phyloP scores from a whole-genome alignment of 1,139 yeast species.

The Meyerozyma elateridarum region DNA sequence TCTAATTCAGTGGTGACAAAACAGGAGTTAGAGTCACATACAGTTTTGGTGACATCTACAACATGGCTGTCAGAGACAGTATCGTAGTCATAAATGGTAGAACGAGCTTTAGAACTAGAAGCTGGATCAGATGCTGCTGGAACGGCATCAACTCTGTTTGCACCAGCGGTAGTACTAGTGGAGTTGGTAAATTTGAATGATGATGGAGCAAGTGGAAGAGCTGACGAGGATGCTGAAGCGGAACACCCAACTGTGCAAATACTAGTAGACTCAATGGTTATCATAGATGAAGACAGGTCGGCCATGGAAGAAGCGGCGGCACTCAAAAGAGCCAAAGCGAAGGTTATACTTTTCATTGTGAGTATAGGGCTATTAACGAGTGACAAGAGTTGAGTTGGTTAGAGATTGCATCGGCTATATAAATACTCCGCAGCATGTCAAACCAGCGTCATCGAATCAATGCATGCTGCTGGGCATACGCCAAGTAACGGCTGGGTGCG shows the following conservation, averaged over 20 bases:
- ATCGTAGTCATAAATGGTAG: conserved; percentile 27
- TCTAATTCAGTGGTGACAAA: conserved; percentile 33
- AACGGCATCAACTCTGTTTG: no score
- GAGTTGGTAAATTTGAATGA: background rate
- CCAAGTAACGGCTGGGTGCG: conserved; percentile 3
- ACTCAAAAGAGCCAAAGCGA: conserved; percentile 3
- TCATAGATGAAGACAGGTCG: conserved; percentile 1
- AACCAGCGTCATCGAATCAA: conserved; percentile 4
- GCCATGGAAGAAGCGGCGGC: conserved; percentile 1
- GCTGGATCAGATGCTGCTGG: conserved; percentile 8
- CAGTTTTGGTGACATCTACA: conserved; percentile 28
- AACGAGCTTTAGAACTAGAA: conserved; percentile 13
- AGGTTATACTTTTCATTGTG: no score
- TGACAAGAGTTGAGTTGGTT: no score
- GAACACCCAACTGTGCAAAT: conserved; percentile 2
- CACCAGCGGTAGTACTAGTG: conserved; percentile 4
- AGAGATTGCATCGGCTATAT: no score
- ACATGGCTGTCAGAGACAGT: conserved; percentile 23
- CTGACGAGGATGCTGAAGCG: conserved; percentile 1
- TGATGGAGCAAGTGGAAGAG: conserved; percentile 1
- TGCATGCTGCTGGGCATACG: background rate
- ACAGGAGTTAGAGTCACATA: conserved; percentile 32
- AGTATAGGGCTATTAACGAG: no score
- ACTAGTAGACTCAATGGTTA: conserved; percentile 2
- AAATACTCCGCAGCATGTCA: no score